phyloP scores from a whole-genome alignment of 2,329 filamentous ascomycete species.

The Penicillium sp. region DNA sequence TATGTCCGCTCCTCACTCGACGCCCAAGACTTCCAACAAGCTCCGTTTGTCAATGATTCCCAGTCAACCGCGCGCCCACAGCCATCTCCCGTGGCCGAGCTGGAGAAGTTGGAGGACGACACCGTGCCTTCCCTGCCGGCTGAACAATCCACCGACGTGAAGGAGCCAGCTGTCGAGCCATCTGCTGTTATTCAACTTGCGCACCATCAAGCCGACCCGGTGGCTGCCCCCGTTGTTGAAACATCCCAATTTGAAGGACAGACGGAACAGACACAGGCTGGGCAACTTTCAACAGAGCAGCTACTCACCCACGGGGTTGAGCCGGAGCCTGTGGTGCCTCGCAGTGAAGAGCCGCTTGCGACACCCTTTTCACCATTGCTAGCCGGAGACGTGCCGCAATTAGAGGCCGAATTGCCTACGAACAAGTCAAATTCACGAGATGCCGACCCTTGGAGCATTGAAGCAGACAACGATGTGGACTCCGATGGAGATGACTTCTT shows the following conservation, averaged over 20 bases:
- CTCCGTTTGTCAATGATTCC: background rate
- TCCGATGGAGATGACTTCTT: slow-evolving; percentile 64
- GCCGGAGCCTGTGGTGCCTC: background rate
- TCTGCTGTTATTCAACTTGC: background rate
- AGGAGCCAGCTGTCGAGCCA: background rate
- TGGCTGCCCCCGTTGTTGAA: background rate
- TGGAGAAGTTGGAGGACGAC: background rate
- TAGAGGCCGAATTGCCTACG: slow-evolving; percentile 12
- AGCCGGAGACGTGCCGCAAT: slow-evolving; percentile 8
- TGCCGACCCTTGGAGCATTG: slow-evolving; percentile 49
- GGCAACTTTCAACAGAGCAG: background rate
- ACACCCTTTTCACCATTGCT: slow-evolving; percentile 7
- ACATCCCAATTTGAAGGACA: background rate
- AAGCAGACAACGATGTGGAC: slow-evolving; percentile 54
- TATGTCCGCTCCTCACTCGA: background rate
- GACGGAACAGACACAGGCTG: background rate
- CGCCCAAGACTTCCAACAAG: background rate
- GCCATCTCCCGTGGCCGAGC: background rate
- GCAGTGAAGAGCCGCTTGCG: background rate
- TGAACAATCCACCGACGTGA: background rate
- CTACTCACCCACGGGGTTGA: background rate
- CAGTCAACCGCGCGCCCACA: background rate
- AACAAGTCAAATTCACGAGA: slow-evolving; percentile 20
- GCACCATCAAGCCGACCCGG: background rate
- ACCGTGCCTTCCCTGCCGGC: background rate